Percentiles rank a stretch among this genome's conserved stretches.
phyloP scores from a whole-genome alignment of 106 monocot genomes.

The Vanilla planifolia region DNA sequence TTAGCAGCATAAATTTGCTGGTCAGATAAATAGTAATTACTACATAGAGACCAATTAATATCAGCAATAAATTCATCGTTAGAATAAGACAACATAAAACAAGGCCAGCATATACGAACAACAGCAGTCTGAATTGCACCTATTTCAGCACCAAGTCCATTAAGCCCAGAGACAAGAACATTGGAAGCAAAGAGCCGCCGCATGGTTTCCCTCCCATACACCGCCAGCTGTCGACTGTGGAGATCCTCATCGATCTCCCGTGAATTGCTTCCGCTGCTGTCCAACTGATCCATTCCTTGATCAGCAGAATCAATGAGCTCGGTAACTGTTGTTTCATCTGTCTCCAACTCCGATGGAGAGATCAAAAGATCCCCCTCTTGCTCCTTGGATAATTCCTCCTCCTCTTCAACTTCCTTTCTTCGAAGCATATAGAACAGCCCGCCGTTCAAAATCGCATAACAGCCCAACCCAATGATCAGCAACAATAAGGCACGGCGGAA shows the following conservation, averaged over 20 bases:
- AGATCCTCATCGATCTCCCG: conserved; percentile 71
- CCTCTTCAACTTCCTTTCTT: conserved; percentile 24
- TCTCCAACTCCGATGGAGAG: conserved; percentile 9
- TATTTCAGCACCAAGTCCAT: conserved; percentile 69
- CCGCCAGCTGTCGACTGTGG: conserved; percentile 71
- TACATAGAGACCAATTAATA: no score
- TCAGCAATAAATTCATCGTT: no score
- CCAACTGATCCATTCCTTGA: conserved; percentile 23
- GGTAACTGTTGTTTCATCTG: conserved; percentile 5
- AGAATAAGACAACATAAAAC: no score
- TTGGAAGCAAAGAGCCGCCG: conserved; percentile 53
- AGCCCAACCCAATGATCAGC: conserved; percentile 29
- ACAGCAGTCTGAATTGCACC: conserved; percentile 18
- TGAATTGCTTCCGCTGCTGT: conserved; percentile 14
- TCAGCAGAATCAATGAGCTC: neutral
- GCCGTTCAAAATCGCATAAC: conserved; percentile 33
- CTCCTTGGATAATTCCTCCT: conserved; percentile 18
- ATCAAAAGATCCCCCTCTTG: conserved; percentile 11
- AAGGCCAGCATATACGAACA: no score
- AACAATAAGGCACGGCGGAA: conserved; percentile 4
- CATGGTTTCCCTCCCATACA: conserved; percentile 77
- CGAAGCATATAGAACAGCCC: conserved; percentile 50
- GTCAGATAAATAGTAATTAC: no score
- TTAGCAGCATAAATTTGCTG: no score
- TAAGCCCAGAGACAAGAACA: conserved; percentile 57